Percentiles rank a stretch among this genome's conserved stretches.
Evolutionary conservation across 768 basidiomycete genomes (phyloP).

Genomic region (Tricholoma hemisulphureum): DNA sequence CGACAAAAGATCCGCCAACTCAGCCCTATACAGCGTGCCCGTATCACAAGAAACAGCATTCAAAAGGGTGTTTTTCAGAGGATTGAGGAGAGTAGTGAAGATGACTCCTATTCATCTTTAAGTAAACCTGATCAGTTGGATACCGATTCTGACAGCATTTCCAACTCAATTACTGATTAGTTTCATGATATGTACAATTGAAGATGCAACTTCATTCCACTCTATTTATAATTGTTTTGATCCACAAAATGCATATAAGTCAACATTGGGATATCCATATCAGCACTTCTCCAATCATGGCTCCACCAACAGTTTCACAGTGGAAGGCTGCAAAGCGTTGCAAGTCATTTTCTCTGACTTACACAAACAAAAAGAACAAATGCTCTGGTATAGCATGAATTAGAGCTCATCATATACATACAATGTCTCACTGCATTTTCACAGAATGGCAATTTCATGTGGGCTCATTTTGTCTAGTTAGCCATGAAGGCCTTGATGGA

Average conservation of each 20-base stretch:
- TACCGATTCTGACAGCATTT: neutral
- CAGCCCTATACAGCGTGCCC: neutral
- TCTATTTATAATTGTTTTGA: neutral
- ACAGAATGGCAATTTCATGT: neutral
- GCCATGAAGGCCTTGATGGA: neutral
- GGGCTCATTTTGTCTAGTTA: neutral
- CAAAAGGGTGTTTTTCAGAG: neutral
- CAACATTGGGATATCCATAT: neutral
- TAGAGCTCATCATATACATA: neutral
- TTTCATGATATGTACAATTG: neutral
- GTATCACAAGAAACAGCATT: neutral
- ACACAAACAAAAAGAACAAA: neutral
- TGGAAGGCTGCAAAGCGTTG: neutral
- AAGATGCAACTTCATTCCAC: too few relatives aligned
- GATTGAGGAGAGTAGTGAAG: neutral
- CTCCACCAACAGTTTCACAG: neutral
- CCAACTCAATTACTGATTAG: neutral
- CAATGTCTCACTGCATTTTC: neutral
- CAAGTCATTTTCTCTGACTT: neutral
- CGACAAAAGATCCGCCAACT: neutral
- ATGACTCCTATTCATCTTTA: neutral
- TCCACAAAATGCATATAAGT: neutral
- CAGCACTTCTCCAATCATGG: neutral
- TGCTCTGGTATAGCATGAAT: neutral
- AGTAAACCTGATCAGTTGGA: neutral